Evolutionary conservation across 805 yeast species (phyloP).

Genomic region (Zygosaccharomyces rouxii): DNA sequence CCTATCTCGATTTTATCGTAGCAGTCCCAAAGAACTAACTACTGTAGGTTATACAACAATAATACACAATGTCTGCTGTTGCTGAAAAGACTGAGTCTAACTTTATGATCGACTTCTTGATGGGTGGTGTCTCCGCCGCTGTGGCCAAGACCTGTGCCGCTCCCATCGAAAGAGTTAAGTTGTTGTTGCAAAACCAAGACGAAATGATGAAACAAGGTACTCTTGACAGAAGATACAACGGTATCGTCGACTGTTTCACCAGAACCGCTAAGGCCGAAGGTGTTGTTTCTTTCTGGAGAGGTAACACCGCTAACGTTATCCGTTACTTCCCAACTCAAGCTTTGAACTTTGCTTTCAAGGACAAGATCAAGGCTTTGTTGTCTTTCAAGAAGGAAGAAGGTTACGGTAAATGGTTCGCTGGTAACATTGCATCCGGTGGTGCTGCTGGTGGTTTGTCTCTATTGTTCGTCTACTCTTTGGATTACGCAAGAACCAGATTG

Average conservation of each 20-base stretch:
- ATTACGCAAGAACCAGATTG: conserved; percentile 97
- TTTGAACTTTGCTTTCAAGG: conserved; percentile 97
- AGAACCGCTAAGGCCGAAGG: conserved; percentile 95
- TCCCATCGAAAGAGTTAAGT: conserved; percentile 95
- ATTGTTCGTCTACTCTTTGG: conserved; percentile 92
- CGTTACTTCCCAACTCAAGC: conserved; percentile 99
- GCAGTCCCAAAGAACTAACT: background rate
- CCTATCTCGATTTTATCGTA: no score
- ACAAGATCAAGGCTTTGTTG: conserved; percentile 89
- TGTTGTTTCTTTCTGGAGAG: conserved; percentile 94
- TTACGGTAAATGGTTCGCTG: conserved; percentile 91
- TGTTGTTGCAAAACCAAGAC: conserved; percentile 95
- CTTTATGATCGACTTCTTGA: conserved; percentile 67
- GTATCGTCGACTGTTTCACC: conserved; percentile 90
- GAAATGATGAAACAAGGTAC: conserved; percentile 98
- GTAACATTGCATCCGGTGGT: conserved; percentile 99
- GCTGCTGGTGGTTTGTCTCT: conserved; percentile 95
- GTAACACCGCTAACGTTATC: conserved; percentile 98
- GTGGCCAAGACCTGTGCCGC: conserved; percentile 97
- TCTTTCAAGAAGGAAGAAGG: conserved; percentile 96
- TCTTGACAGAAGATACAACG: conserved; percentile 77
- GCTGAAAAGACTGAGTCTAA: conserved; percentile 36
- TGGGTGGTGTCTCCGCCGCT: conserved; percentile 99
- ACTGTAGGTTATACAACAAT: conserved; percentile 1
- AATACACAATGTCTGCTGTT: conserved; percentile 15